A percentile compares a stretch with the other conserved stretches of the same genome.
These are phyloP conservation scores for Candida germanica DNA, from an alignment of 805 yeast genomes.

Conservation along the genomic window DNA sequence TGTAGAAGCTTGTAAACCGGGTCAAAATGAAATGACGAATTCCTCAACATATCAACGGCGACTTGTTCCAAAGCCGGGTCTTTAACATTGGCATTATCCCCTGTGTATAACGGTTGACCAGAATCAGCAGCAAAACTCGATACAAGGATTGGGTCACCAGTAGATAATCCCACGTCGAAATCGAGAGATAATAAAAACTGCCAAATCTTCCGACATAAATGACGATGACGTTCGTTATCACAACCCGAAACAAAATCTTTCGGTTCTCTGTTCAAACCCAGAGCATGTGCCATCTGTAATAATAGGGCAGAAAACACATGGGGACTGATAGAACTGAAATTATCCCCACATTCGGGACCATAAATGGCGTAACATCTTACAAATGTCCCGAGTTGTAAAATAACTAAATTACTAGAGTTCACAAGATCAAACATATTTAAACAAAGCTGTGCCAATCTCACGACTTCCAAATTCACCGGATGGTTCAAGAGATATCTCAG, in stretches of 20 bases:
- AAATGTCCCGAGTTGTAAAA: conserved; percentile 53
- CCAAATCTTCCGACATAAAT: conserved; percentile 27
- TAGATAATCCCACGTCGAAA: conserved; percentile 10
- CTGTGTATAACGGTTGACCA: conserved; percentile 15
- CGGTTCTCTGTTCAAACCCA: conserved; percentile 71
- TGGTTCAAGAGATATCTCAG: conserved; percentile 24
- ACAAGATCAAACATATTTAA: conserved; percentile 33
- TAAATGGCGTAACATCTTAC: conserved; percentile 48
- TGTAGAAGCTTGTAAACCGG: not conserved
- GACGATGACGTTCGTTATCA: conserved; percentile 16
- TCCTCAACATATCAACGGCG: not conserved
- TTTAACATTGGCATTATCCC: conserved; percentile 14
- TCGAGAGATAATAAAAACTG: conserved; percentile 14
- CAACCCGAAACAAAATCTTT: conserved; percentile 11
- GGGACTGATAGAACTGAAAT: conserved; percentile 56
- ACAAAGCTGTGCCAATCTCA: conserved; percentile 31
- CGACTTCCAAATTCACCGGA: conserved; percentile 29
- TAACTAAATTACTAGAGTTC: conserved; percentile 43
- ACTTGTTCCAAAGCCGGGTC: conserved; percentile 2
- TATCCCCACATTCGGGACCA: conserved; percentile 57
- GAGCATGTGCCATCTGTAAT: conserved; percentile 62
- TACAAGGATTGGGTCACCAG: conserved; percentile 18
- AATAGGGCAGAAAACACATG: conserved; percentile 54
- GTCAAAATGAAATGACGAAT: not conserved
- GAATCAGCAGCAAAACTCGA: conserved; percentile 13